phyloP scores from a whole-genome alignment of 176 grass and related monocot species.

The Eleusine indica region DNA sequence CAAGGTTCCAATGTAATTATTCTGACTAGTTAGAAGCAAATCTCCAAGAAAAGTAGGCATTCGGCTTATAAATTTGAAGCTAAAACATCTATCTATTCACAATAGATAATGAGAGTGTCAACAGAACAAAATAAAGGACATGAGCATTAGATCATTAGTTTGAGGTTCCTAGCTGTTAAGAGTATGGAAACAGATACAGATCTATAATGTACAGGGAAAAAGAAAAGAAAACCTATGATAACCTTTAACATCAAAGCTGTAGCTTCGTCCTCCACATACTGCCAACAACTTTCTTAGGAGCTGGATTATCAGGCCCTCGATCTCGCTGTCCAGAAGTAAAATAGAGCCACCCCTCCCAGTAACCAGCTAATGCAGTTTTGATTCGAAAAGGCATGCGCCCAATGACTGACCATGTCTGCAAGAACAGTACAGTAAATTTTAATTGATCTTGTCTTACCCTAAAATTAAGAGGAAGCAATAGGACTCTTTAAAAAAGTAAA shows the following conservation, averaged over 20 bases:
- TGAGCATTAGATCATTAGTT: conserved; percentile 12
- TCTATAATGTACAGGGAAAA: conserved; percentile 8
- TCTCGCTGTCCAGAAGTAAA: conserved; percentile 93
- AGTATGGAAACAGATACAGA: not conserved
- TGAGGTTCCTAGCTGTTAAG: conserved; percentile 28
- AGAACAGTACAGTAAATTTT: conserved; percentile 11
- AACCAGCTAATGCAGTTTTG: conserved; percentile 83
- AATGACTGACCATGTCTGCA: conserved; percentile 75
- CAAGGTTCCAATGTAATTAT: not conserved
- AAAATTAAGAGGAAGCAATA: not conserved
- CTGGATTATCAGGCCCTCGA: conserved; percentile 68
- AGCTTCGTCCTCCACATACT: conserved; percentile 75
- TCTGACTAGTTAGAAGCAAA: not conserved
- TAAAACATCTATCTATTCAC: not conserved
- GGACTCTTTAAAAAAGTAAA: conserved; percentile 8
- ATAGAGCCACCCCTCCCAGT: conserved; percentile 78
- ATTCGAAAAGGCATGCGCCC: conserved; percentile 80
- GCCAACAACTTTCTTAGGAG: conserved; percentile 79
- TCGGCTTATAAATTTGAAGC: not conserved
- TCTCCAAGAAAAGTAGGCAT: not conserved
- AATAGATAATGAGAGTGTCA: conserved; percentile 18
- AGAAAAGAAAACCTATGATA: not conserved
- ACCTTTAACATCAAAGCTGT: conserved; percentile 34
- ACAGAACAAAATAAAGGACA: conserved; percentile 29
- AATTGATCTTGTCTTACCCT: not conserved